Conservation (phyloP, 2,329 filamentous ascomycete species). For the Monosporascus sp. region DNA sequence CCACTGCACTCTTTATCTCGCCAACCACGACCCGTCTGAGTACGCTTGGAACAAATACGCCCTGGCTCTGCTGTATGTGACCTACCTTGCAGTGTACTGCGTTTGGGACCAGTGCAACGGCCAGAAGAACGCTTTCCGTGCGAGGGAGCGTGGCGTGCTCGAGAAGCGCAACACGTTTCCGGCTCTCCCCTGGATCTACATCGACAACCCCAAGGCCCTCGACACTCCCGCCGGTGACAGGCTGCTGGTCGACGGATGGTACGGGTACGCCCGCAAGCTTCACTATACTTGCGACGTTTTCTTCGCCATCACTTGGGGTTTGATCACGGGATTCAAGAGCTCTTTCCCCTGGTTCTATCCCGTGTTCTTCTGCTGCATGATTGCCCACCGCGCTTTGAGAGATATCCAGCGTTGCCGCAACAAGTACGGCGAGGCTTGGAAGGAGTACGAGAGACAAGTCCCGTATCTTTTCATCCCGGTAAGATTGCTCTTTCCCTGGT, state of each 20-base stretch:
- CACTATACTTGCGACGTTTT: constrained; percentile 46
- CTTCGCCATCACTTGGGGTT: constrained; percentile 47
- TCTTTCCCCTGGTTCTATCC: constrained; percentile 91
- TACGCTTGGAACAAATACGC: constrained; percentile 73
- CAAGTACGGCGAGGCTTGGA: constrained; percentile 81
- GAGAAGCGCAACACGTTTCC: constrained; percentile 77
- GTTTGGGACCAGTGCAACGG: constrained; percentile 89
- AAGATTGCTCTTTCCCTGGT: constrained; percentile 11
- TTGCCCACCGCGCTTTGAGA: constrained; percentile 68
- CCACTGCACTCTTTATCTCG: constrained; percentile 87
- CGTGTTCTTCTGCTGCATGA: constrained; percentile 75
- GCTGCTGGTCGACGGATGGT: constrained; percentile 83
- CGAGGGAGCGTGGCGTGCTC: constrained; percentile 67
- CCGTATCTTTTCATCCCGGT: constrained; percentile 72
- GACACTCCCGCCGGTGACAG: constrained; percentile 67
- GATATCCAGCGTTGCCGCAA: constrained; percentile 71
- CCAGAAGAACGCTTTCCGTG: constrained; percentile 90
- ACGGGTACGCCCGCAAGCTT: constrained; percentile 63
- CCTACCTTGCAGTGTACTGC: constrained; percentile 84
- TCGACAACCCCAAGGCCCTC: constrained; percentile 78
- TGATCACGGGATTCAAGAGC: constrained; percentile 52
- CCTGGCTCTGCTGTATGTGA: constrained; percentile 58
- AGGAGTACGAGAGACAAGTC: constrained; percentile 72
- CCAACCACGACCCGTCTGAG: constrained; percentile 71
- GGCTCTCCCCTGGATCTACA: constrained; percentile 80